Evolutionary conservation across 129 eudicot genomes (phyloP).

Genomic region (sunflower (Helianthus annuus)): DNA sequence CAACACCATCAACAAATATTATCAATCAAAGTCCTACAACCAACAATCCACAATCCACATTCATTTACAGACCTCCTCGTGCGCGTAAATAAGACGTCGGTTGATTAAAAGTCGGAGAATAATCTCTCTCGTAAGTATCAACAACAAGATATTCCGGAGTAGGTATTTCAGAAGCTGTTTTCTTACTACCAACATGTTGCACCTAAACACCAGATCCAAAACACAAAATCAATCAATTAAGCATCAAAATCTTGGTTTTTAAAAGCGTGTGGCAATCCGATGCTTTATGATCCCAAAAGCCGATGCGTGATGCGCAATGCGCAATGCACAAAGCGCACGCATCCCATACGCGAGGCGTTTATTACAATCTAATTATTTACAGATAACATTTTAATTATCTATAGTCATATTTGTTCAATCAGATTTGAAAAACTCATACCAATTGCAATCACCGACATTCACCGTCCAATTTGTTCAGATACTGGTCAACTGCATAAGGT

Average conservation of each 20-base stretch:
- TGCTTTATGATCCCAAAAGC: too few relatives aligned
- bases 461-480: too few relatives aligned
- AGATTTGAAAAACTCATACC: too few relatives aligned
- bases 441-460: too few relatives aligned
- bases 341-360: too few relatives aligned
- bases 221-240: neutral
- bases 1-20: conserved; percentile 1
- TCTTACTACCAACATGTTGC: conserved; percentile 66
- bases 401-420: too few relatives aligned
- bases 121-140: conserved; percentile 94
- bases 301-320: too few relatives aligned
- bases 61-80: conserved; percentile 74
- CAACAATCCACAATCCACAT: neutral
- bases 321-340: too few relatives aligned
- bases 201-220: conserved; percentile 45
- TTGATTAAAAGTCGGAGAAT: conserved; percentile 75
- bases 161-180: conserved; percentile 80
- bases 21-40: neutral
- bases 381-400: too few relatives aligned
- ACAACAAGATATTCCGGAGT: conserved; percentile 80
- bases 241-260: neutral
- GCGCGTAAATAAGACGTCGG: conserved; percentile 91
- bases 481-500: too few relatives aligned
- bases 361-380: too few relatives aligned
- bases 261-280: too few relatives aligned